phyloP scores from a whole-genome alignment of 2,329 filamentous ascomycete species.

The Ophiosphaerella korrae region DNA sequence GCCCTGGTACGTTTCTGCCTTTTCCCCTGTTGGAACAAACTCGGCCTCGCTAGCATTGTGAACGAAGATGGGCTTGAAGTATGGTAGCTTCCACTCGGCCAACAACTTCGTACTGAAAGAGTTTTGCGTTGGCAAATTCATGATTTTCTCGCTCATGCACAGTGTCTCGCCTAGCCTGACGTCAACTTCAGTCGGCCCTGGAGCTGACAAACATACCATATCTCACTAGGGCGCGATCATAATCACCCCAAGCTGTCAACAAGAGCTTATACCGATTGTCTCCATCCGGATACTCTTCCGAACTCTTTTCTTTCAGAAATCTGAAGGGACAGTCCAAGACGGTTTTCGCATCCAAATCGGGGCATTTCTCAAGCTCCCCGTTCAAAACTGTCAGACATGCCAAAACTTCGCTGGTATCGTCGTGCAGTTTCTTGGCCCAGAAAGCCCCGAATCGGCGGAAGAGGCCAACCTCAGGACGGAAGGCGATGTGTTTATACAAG shows the following conservation, averaged over 20 bases:
- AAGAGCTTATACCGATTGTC: neutral
- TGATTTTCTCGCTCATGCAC: constrained; percentile 9
- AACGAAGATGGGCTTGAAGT: constrained; percentile 4
- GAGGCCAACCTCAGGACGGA: constrained; percentile 1
- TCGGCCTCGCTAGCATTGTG: neutral
- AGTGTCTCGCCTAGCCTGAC: constrained; percentile 4
- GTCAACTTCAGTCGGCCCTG: neutral
- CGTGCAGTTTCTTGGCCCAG: constrained; percentile 12
- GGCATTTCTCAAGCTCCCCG: neutral
- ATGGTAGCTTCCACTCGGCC: neutral
- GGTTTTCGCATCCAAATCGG: neutral
- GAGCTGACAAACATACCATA: constrained; percentile 4
- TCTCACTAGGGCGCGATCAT: constrained; percentile 3
- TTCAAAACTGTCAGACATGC: neutral
- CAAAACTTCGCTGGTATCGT: constrained; percentile 9
- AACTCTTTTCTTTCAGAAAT: neutral
- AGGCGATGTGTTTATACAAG: constrained; percentile 8
- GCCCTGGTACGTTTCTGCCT: constrained; percentile 2
- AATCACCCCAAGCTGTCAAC: constrained; percentile 1
- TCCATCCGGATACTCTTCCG: neutral
- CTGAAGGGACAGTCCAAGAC: constrained; percentile 8
- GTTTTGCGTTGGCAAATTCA: constrained; percentile 11
- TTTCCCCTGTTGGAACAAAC: constrained; percentile 13
- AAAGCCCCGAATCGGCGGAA: constrained; percentile 6
- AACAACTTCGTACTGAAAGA: constrained; percentile 2